Base-by-base conservation (phyloP, 164 flowering plant species). In the Nymphaea thermarum region DNA sequence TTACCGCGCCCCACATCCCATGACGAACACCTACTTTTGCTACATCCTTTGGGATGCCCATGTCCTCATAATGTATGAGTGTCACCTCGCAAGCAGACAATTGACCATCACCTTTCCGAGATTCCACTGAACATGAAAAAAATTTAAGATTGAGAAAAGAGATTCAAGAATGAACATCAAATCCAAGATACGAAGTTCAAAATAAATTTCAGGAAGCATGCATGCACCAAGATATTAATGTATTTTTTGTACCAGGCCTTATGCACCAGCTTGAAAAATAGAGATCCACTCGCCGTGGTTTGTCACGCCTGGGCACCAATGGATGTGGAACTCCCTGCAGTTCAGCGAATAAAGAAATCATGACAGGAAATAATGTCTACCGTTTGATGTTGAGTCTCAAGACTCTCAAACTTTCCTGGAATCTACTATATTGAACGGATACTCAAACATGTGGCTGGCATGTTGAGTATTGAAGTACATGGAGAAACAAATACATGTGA, bases 1-100 rank as follows among this genome's bases (percentile, higher is more conserved):
- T 94, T 59, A 94, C 92, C 17, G 98, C 81, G 70, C 98, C 98
- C 99, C 98, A 94, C 96, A 94, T 88, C 41, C 96, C 99, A 70
- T 94, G 99, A n/a, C 96, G 91, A 43, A 94, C 81, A 2, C 96
- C 98, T 73, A 91, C 72, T 68, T 88, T 90, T 15, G 98, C 99
- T 60, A 94, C 96, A 69, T 91, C 99, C 71, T 90, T 91, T 6
- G 99, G 99, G 68, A 94, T 87, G 36, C 99, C 98, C 98, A 94
- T 88, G 80, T 94, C 99, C 74, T 94, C 99, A 44, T 88, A 86
- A 78, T 94, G 99, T 44, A 94, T 70, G 4, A 94, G 90, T 63
- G 74, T 79, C 60, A 94, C 96, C 83, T 94, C 98, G 42, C 98
- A 90, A 47, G 99, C 97, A 59, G 98, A 79, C 62, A 77, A 65